Conservation (phyloP, 2,329 filamentous ascomycete species). For the Alternaria gaisen region DNA sequence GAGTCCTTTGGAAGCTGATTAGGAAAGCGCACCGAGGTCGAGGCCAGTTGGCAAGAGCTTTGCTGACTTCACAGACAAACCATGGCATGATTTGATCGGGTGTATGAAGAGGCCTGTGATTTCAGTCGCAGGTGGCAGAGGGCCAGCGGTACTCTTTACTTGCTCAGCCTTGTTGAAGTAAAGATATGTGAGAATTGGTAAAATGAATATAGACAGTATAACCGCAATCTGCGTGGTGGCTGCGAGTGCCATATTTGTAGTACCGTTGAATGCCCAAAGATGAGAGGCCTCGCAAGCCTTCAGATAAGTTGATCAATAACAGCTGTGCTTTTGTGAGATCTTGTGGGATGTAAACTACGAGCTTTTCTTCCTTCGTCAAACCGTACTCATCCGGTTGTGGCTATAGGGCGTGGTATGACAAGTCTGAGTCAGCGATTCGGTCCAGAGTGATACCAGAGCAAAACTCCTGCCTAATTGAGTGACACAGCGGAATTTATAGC, state of each 20-base stretch:
- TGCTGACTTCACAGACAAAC: conserved; percentile 63
- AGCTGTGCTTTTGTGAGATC: background rate
- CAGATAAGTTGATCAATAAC: background rate
- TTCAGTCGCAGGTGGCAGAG: conserved; percentile 51
- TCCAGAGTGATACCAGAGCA: background rate
- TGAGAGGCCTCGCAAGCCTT: background rate
- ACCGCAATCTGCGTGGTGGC: conserved; percentile 34
- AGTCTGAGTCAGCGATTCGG: background rate
- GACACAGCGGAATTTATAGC: conserved; percentile 9
- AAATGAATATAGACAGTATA: conserved; percentile 36
- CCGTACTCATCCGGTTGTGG: background rate
- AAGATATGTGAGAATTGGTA: conserved; percentile 46
- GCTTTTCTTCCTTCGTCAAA: background rate
- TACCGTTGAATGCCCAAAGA: background rate
- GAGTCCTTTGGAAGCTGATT: too few species aligned
- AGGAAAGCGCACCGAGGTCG: conserved; percentile 54
- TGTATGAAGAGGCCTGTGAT: conserved; percentile 65
- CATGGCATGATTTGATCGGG: conserved; percentile 73
- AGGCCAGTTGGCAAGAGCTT: conserved; percentile 65
- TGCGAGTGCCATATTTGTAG: conserved; percentile 36
- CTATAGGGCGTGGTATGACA: background rate
- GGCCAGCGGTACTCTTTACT: conserved; percentile 28
- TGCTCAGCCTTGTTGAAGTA: conserved; percentile 27
- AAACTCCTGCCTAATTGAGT: background rate
- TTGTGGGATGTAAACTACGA: background rate